Percentiles rank a stretch among this genome's conserved stretches.
Conservation (phyloP, 2,329 filamentous ascomycete genomes). For the Pseudocercospora fuligena region DNA sequence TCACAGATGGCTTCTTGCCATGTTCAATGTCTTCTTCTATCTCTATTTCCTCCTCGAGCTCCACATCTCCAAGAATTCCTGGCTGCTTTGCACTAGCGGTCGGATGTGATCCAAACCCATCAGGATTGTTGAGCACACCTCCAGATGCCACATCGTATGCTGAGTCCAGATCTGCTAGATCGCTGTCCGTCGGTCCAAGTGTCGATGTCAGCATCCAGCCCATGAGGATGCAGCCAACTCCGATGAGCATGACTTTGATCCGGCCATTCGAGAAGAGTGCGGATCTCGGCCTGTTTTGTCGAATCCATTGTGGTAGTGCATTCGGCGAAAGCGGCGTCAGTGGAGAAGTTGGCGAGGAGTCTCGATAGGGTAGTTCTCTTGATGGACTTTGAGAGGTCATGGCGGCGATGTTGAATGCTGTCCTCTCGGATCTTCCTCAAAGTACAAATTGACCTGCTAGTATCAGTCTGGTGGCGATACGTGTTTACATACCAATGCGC, state of each 20-base stretch:
- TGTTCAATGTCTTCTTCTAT: slow-evolving; percentile 11
- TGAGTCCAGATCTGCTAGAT: slow-evolving; percentile 12
- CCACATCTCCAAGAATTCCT: slow-evolving; percentile 27
- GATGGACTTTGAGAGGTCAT: slow-evolving; percentile 34
- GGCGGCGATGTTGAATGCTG: slow-evolving; percentile 4
- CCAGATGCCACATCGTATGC: slow-evolving; percentile 28
- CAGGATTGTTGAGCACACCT: slow-evolving; percentile 33
- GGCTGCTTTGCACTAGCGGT: slow-evolving; percentile 12
- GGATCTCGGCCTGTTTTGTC: slow-evolving; percentile 24
- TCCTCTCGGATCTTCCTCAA: not conserved
- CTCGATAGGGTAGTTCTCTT: slow-evolving; percentile 27
- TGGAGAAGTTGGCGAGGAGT: slow-evolving; percentile 33
- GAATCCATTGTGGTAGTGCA: slow-evolving; percentile 38
- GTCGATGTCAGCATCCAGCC: slow-evolving; percentile 40
- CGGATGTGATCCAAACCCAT: slow-evolving; percentile 26
- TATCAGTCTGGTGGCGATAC: not conserved
- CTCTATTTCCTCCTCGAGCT: slow-evolving; percentile 23
- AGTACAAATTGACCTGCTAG: not conserved
- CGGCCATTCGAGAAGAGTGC: slow-evolving; percentile 29
- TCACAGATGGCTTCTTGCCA: slow-evolving; percentile 34
- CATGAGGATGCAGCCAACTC: slow-evolving; percentile 34
- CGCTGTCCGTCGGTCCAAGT: slow-evolving; percentile 27
- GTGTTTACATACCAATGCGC: slow-evolving; percentile 17
- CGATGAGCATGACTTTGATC: slow-evolving; percentile 34
- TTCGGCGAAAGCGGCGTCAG: slow-evolving; percentile 32